These are phyloP conservation scores for Mycothermus thermophilus DNA, from an alignment of 495 filamentous ascomycete genomes.

Conservation along the genomic window DNA sequence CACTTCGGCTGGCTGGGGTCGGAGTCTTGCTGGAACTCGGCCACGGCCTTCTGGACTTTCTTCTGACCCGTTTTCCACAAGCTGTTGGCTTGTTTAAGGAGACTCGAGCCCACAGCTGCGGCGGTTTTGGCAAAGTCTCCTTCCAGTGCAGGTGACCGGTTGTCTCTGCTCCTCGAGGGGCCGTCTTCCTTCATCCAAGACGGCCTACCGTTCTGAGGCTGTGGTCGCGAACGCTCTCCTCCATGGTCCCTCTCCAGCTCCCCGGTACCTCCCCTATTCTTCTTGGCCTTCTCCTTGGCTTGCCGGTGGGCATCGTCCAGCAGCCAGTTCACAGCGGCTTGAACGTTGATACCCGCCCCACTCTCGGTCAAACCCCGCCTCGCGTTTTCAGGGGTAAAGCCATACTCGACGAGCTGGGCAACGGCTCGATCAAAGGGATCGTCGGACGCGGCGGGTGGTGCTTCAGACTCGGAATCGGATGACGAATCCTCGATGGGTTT, in stretches of 20 bases:
- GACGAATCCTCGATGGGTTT: slow-evolving; percentile 31
- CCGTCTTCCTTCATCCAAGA: slow-evolving; percentile 29
- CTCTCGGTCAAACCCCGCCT: slow-evolving; percentile 65
- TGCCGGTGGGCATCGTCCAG: slow-evolving; percentile 75
- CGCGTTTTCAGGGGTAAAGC: slow-evolving; percentile 72
- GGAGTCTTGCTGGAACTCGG: slow-evolving; percentile 64
- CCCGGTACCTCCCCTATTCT: too few species aligned
- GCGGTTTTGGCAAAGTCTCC: slow-evolving; percentile 69
- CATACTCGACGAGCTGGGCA: slow-evolving; percentile 89
- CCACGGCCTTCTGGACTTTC: slow-evolving; percentile 85
- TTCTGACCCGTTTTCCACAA: slow-evolving; percentile 91
- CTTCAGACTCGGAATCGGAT: slow-evolving; percentile 27
- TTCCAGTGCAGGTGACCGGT: slow-evolving; percentile 48
- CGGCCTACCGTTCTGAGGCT: slow-evolving; percentile 21
- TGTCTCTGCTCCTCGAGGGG: slow-evolving; percentile 37
- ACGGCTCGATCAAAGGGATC: slow-evolving; percentile 69
- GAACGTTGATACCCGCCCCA: slow-evolving; percentile 63
- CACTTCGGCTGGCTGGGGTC: slow-evolving; percentile 83
- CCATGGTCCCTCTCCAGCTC: too few species aligned
- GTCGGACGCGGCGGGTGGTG: slow-evolving; percentile 15
- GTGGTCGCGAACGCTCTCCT: too few species aligned
- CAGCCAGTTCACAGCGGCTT: slow-evolving; percentile 79
- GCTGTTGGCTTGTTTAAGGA: slow-evolving; percentile 87
- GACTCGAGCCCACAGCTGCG: slow-evolving; percentile 62
- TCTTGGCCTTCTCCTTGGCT: slow-evolving; percentile 42